Conservation (phyloP, 2,329 filamentous ascomycete species). For the Rachicladosporium sp. region DNA sequence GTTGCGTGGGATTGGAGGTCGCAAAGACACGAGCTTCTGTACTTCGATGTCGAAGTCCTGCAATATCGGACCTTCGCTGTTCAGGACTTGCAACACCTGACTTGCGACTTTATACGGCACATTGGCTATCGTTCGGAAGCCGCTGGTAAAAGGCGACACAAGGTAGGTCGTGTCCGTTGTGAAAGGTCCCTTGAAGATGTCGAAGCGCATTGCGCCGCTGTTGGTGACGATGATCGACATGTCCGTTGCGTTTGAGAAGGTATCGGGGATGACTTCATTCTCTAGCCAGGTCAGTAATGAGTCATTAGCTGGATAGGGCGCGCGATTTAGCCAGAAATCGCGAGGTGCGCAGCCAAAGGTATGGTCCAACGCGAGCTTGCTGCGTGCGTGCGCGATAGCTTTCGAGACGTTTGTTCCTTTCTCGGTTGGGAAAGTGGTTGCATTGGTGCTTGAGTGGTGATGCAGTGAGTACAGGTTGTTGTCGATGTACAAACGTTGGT, state of each 20-base stretch:
- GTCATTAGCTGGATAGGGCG: slow-evolving; percentile 56
- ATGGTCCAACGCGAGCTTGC: slow-evolving; percentile 58
- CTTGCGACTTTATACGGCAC: slow-evolving; percentile 68
- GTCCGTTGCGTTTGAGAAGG: slow-evolving; percentile 26
- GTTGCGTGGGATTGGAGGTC: too few species aligned
- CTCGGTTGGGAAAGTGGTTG: slow-evolving; percentile 61
- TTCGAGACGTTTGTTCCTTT: slow-evolving; percentile 59
- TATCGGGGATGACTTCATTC: slow-evolving; percentile 57
- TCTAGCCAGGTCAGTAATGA: slow-evolving; percentile 78
- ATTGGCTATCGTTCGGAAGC: slow-evolving; percentile 62
- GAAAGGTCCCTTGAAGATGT: slow-evolving; percentile 86
- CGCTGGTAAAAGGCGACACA: slow-evolving; percentile 76
- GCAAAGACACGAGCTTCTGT: too few species aligned
- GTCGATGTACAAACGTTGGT: slow-evolving; percentile 77
- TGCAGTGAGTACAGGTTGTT: slow-evolving; percentile 80
- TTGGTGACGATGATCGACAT: slow-evolving; percentile 69
- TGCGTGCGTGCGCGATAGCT: slow-evolving; percentile 57
- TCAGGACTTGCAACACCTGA: slow-evolving; percentile 50
- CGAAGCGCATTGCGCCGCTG: slow-evolving; percentile 85
- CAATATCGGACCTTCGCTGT: slow-evolving; percentile 43
- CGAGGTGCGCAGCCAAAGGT: slow-evolving; percentile 72
- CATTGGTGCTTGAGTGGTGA: slow-evolving; percentile 64
- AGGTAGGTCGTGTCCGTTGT: slow-evolving; percentile 79
- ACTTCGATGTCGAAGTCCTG: neutral
- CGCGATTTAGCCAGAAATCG: slow-evolving; percentile 69